Evolutionary conservation across 2,329 filamentous ascomycete genomes (phyloP), one percentile per base, ranked within the genome.

Genomic region (Albifimbria verrucaria): DNA sequence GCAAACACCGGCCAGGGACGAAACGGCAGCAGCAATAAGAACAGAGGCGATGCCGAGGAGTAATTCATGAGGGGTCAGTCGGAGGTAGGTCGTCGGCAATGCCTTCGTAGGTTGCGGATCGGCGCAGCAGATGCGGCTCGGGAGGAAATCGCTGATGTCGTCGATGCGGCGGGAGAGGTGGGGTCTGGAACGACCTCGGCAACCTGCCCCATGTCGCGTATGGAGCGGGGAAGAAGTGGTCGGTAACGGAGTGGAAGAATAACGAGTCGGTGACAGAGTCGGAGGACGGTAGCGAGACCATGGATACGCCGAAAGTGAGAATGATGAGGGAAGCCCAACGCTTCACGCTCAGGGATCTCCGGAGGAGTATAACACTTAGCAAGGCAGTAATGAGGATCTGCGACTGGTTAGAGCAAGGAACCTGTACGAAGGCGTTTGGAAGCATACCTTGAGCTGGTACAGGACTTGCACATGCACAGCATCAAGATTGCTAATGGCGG

Each of bases 381-480:
- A 97, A 71, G 2, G 94, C 92, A 0, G 91, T 94, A 2, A 90
- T 90, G 57, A 97, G 81, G 58, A 97, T 94, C 82, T 85, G 55
- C 1, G 12, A 47, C 17, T 48, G 52, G 49, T 55, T 45, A 20
- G 24, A 39, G 11, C 32, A 12, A 15, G 32, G 18, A 9, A 42
- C n/a, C 24, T 43, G 48, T 23, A 18, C 28, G 21, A 9, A 25
- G 39, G n/a, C 45, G 32, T n/a, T 15, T 2, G 21, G 18, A 23
- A 17, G 54, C 69, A n/a, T 63, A 83, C 82, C 77, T 97, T 97
- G 53, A 97, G 78, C 72, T 99, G 93, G 68, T 94, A 96, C 23
- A 94, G 84, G 54, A 96, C 87, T 70, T 97, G 92, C 67, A 97
- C 97, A 51, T 93, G 92, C 4, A 94, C 91, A 0, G 93, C 89